A percentile compares a stretch with the other conserved stretches of the same genome.
Conservation (phyloP, 768 basidiomycete genomes). For the Gautieria morchelliformis region DNA sequence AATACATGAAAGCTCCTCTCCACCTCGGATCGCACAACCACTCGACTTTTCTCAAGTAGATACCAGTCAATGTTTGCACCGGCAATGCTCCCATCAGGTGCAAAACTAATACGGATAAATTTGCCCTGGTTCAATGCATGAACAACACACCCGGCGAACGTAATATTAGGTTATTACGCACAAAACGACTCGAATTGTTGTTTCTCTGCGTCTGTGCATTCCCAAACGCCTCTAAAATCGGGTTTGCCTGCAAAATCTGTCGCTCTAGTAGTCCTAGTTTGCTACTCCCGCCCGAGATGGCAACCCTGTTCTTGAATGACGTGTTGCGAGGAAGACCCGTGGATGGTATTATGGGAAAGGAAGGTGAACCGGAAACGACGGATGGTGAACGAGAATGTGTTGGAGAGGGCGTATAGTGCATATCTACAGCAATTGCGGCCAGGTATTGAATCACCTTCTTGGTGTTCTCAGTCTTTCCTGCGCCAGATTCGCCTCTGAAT, state of each 20-base stretch:
- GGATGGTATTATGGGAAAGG: slow-evolving; percentile 49
- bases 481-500: slow-evolving; percentile 90
- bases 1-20: slow-evolving; percentile 97
- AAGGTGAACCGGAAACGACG: slow-evolving; percentile 34
- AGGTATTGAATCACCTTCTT: slow-evolving; percentile 99
- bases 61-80: slow-evolving; percentile 99
- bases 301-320: slow-evolving; percentile 44
- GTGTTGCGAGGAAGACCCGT: slow-evolving; percentile 61
- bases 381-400: slow-evolving; percentile 65
- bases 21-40: slow-evolving; percentile 76
- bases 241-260: slow-evolving; percentile 96
- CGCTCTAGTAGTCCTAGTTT: slow-evolving; percentile 82
- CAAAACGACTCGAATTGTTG: slow-evolving; percentile 95
- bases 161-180: neutral
- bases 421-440: slow-evolving; percentile 88
- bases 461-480: slow-evolving; percentile 95
- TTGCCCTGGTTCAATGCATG: slow-evolving; percentile 44
- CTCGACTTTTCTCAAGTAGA: slow-evolving; percentile 92
- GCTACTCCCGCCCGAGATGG: slow-evolving; percentile 40
- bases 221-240: slow-evolving; percentile 94
- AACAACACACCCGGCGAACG: neutral
- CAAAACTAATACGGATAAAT: slow-evolving; percentile 93
- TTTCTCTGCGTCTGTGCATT: slow-evolving; percentile 98
- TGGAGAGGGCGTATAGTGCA: slow-evolving; percentile 41
- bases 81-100: slow-evolving; percentile 86